A percentile compares a stretch with the other conserved stretches of the same genome.
Conservation (phyloP, 768 basidiomycete species). For the Leucocoprinus sp. region DNA sequence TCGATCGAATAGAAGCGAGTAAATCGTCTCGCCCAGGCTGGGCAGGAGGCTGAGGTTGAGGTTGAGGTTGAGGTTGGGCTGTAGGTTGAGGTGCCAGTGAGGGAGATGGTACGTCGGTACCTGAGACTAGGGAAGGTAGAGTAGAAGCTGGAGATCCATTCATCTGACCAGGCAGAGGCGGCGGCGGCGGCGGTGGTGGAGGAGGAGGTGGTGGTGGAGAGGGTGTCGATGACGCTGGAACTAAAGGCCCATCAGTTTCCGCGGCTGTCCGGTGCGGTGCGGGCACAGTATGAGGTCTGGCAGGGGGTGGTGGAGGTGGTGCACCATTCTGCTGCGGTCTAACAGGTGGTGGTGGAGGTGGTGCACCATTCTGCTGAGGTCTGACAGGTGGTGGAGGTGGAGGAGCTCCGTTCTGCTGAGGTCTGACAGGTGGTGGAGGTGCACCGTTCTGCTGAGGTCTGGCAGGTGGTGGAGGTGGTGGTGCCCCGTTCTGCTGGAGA, state of each 20-base stretch:
- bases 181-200: slow-evolving; percentile 39
- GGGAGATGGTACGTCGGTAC: slow-evolving; percentile 19
- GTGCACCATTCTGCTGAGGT: too few relatives aligned
- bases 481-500: slow-evolving; percentile 6
- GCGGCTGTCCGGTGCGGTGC: slow-evolving; percentile 24
- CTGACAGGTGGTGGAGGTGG: too few relatives aligned
- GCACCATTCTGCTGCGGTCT: too few relatives aligned
- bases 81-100: slow-evolving; percentile 43
- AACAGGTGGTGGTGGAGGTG: too few relatives aligned
- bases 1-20: slow-evolving; percentile 68
- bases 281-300: slow-evolving; percentile 11
- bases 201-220: slow-evolving; percentile 34
- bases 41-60: too few relatives aligned
- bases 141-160: too few relatives aligned
- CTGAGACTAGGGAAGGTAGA: too few relatives aligned
- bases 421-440: slow-evolving; percentile 27
- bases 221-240: slow-evolving; percentile 32
- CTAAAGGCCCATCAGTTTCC: slow-evolving; percentile 23
- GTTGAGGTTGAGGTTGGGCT: too few relatives aligned
- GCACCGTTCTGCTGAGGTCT: slow-evolving; percentile 20
- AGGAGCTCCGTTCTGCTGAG: slow-evolving; percentile 21
- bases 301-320: slow-evolving; percentile 22
- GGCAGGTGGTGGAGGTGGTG: slow-evolving; percentile 13
- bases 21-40: slow-evolving; percentile 59
- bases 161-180: too few relatives aligned